Base-by-base conservation (phyloP, 1,139 yeast genomes). In the Lizanozyma gosingica region DNA sequence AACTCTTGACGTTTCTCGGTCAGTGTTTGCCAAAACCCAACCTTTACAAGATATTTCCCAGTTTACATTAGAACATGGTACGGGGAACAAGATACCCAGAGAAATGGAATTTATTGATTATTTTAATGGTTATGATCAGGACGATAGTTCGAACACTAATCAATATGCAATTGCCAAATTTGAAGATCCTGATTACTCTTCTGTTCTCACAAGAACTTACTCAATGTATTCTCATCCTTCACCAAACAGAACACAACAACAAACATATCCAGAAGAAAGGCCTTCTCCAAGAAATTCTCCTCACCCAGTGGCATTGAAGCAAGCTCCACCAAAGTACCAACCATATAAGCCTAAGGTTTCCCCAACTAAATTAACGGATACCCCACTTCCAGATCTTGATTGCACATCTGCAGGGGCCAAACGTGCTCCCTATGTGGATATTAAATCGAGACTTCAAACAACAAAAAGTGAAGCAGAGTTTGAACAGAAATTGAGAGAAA, bases 1-100 rank as follows among this genome's bases (percentile, higher is more conserved):
- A 44, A 63, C 80, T 3, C 84, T 84, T 41, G 95, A 87, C 54
- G 67, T 69, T 43, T 75, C 88, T 15, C 72, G 96, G 42, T 61
- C 78, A 6, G 62, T 75, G 2, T 69, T 87, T 45, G 95, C 90
- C 42, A 72, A 74, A 41, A 80, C 90, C 45, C 81, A 78, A 22
- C 78, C 85, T 4, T 65, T 64, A 3, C 64, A 63, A 33, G 95
- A 87, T 51, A 64, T 84, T 17, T 70, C 68, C 37, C 60, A 63
- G 8, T 85, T 80, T 57, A 75, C 78, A 4, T 60, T 65, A 8
- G 63, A 65, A 33, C 70, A 71, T 47, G 83, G 82, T 3, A 83
- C 95, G 0, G 95, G 95, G 0, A 66, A 75, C 45, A 72, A 72
- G 45, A 76, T 82, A 32, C 67, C 67, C 42, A 68, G 71, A n/a